A percentile compares a stretch with the other conserved stretches of the same genome.
These are phyloP conservation scores for Saitozyma sp. DNA, from an alignment of 768 basidiomycete genomes.

Conservation along the genomic window DNA sequence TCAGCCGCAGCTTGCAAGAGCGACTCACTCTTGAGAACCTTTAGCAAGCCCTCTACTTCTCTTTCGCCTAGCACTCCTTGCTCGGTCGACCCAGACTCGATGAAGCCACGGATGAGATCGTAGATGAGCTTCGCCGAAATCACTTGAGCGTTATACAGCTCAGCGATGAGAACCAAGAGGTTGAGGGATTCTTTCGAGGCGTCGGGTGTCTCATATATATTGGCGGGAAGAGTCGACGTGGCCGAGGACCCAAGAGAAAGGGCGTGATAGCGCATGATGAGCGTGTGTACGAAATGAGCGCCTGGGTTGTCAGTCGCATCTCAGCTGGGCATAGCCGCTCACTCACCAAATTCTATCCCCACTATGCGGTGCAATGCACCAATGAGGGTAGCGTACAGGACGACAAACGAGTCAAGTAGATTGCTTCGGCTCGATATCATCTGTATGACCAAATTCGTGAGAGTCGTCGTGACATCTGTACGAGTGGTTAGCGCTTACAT, in stretches of 20 bases:
- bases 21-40: constrained; percentile 62
- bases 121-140: constrained; percentile 85
- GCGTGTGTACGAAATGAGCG: constrained; percentile 76
- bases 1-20: neutral
- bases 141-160: constrained; percentile 95
- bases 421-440: constrained; percentile 78
- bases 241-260: constrained; percentile 11
- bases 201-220: constrained; percentile 45
- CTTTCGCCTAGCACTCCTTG: constrained; percentile 63
- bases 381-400: constrained; percentile 81
- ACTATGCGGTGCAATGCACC: constrained; percentile 75
- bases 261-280: constrained; percentile 66
- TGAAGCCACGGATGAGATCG: constrained; percentile 76
- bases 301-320: constrained; percentile 56
- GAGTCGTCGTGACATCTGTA: constrained; percentile 74
- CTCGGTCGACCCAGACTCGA: constrained; percentile 34
- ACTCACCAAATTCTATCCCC: constrained; percentile 83
- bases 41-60: constrained; percentile 80
- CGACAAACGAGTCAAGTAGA: constrained; percentile 83
- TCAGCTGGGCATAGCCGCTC: neutral
- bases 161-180: constrained; percentile 79
- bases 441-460: constrained; percentile 73
- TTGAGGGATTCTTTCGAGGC: constrained; percentile 86
- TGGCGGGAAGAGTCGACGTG: constrained; percentile 14
- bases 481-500: neutral